phyloP scores from a whole-genome alignment of 306 rosid species.

The Comarum palustre region DNA sequence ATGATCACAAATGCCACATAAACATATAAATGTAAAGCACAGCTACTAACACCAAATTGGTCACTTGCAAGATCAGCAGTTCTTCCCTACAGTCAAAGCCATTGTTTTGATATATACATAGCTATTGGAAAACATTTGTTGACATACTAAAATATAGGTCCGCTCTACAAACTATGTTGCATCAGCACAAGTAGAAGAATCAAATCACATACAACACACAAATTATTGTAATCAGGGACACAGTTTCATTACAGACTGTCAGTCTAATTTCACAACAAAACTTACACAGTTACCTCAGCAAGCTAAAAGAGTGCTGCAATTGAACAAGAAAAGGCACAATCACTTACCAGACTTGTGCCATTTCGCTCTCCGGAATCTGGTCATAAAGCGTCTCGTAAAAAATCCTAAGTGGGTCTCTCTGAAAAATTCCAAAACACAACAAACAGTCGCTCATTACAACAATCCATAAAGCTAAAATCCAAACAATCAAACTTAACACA shows the following conservation, averaged over 20 bases:
- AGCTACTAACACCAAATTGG: background rate
- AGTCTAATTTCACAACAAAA: background rate
- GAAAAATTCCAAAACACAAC: constrained; percentile 29
- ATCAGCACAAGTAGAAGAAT: background rate
- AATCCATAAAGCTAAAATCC: background rate
- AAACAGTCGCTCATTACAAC: constrained; percentile 12
- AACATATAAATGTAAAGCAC: background rate
- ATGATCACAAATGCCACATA: background rate
- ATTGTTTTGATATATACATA: background rate
- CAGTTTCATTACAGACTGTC: background rate
- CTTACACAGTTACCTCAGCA: background rate
- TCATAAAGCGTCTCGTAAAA: constrained; percentile 60
- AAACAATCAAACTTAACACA: background rate
- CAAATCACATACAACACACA: background rate
- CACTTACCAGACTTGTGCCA: constrained; percentile 84
- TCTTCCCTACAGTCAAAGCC: background rate
- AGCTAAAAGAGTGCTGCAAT: background rate
- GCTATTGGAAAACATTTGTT: background rate
- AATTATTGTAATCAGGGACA: too few species aligned
- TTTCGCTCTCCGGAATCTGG: constrained; percentile 67
- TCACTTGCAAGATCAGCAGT: background rate
- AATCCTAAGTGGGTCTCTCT: constrained; percentile 77
- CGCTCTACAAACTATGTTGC: background rate
- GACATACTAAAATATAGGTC: too few species aligned
- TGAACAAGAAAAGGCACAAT: background rate